phyloP scores from a whole-genome alignment of 371 early-diverging fungal genomes.

The Rhizopus arrhizus region DNA sequence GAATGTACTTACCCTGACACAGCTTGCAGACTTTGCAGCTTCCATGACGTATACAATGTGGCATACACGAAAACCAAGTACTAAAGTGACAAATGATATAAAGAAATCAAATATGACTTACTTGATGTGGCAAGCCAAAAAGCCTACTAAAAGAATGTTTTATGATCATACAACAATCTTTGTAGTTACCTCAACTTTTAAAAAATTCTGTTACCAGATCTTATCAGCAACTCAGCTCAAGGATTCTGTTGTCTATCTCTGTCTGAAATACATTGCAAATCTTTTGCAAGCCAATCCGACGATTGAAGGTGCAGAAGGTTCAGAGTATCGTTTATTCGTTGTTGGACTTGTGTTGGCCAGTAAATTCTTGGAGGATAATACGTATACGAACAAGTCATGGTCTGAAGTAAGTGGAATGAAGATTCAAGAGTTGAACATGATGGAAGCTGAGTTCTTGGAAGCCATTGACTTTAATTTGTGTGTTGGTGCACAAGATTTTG shows the following conservation, averaged over 20 bases:
- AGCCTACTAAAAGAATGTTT: slow-evolving; percentile 12
- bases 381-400: slow-evolving; percentile 77
- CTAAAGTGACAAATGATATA: slow-evolving; percentile 3
- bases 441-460: slow-evolving; percentile 72
- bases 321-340: slow-evolving; percentile 77
- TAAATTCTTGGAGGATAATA: slow-evolving; percentile 72
- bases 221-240: slow-evolving; percentile 61
- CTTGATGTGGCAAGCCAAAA: slow-evolving; percentile 28
- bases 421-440: slow-evolving; percentile 63
- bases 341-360: slow-evolving; percentile 78
- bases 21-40: slow-evolving; percentile 68
- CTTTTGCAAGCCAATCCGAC: slow-evolving; percentile 59
- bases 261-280: slow-evolving; percentile 62
- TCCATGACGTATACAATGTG: slow-evolving; percentile 69
- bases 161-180: slow-evolving; percentile 30
- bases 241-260: slow-evolving; percentile 59
- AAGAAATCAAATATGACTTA: slow-evolving; percentile 18
- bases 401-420: slow-evolving; percentile 70
- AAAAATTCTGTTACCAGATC: slow-evolving; percentile 61
- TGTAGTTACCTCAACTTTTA: slow-evolving; percentile 58
- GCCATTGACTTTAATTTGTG: slow-evolving; percentile 62
- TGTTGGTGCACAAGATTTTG: slow-evolving; percentile 62
- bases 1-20: slow-evolving; percentile 25
- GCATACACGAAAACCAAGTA: slow-evolving; percentile 55
- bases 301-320: slow-evolving; percentile 69